Percentiles rank a stretch among this genome's conserved stretches.
Evolutionary conservation across 768 basidiomycete genomes (phyloP).

Genomic region (Leccinum subgranulosum): DNA sequence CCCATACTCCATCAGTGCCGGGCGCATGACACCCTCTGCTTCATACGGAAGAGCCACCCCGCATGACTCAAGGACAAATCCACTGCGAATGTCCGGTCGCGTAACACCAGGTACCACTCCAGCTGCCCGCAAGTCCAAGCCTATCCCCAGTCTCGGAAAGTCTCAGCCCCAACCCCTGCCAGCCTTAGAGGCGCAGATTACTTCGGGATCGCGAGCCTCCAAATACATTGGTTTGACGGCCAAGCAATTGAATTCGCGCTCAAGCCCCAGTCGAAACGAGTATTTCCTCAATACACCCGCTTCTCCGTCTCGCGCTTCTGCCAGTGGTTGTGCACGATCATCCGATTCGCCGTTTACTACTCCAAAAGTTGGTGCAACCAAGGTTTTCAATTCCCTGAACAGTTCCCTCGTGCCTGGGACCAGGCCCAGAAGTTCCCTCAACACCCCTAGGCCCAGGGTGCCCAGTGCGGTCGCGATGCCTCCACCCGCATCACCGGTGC

Average conservation of each 20-base stretch:
- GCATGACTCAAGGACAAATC: conserved; percentile 26
- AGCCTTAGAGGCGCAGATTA: conserved; percentile 46
- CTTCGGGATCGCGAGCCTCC: conserved; percentile 80
- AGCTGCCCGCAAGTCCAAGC: conserved; percentile 31
- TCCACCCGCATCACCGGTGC: conserved; percentile 65
- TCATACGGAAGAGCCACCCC: conserved; percentile 44
- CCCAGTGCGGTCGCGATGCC: conserved; percentile 81
- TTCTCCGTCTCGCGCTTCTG: conserved; percentile 34
- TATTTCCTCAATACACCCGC: conserved; percentile 29
- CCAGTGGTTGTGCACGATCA: conserved; percentile 37
- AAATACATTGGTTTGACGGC: conserved; percentile 85
- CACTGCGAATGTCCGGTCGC: conserved; percentile 39
- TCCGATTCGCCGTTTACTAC: conserved; percentile 61
- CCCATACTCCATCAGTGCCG: conserved; percentile 35
- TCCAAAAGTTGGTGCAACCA: conserved; percentile 52
- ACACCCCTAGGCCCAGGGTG: conserved; percentile 61
- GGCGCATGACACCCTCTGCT: conserved; percentile 57
- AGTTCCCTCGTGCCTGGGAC: conserved; percentile 15
- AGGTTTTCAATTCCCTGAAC: conserved; percentile 9
- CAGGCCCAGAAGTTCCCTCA: conserved; percentile 34
- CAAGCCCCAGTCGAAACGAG: conserved; percentile 17
- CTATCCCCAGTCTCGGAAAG: conserved; percentile 29
- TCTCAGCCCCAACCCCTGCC: conserved; percentile 29
- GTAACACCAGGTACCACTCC: conserved; percentile 42
- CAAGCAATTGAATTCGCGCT: conserved; percentile 62